A percentile compares a stretch with the other conserved stretches of the same genome.
Evolutionary conservation across 768 basidiomycete genomes (phyloP).

Genomic region (Calocybe cyanea): DNA sequence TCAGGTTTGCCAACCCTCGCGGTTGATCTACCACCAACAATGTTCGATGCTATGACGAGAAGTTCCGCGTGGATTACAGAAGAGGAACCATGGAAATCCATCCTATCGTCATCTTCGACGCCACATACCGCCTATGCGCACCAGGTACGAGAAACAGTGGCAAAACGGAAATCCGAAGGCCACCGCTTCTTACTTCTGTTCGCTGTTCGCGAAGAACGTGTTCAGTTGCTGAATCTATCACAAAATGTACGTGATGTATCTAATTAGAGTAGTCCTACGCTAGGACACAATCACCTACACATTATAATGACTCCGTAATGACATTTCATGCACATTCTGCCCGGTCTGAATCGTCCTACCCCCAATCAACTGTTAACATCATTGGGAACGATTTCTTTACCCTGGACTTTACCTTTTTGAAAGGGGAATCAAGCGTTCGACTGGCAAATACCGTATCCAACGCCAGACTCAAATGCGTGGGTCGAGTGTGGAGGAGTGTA

Average conservation of each 20-base stretch:
- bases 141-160: slow-evolving; percentile 64
- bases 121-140: slow-evolving; percentile 59
- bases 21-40: slow-evolving; percentile 57
- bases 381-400: slow-evolving; percentile 59
- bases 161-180: slow-evolving; percentile 61
- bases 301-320: slow-evolving; percentile 55
- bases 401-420: slow-evolving; percentile 28
- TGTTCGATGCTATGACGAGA: slow-evolving; percentile 62
- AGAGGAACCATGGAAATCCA: slow-evolving; percentile 69
- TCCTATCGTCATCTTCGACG: slow-evolving; percentile 51
- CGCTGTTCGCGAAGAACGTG: slow-evolving; percentile 64
- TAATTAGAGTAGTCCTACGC: slow-evolving; percentile 8
- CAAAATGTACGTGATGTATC: slow-evolving; percentile 15
- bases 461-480: slow-evolving; percentile 20
- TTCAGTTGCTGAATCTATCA: slow-evolving; percentile 51
- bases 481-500: neutral
- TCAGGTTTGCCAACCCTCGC: slow-evolving; percentile 65
- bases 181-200: slow-evolving; percentile 61
- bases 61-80: slow-evolving; percentile 64
- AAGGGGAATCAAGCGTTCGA: slow-evolving; percentile 4
- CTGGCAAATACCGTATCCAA: slow-evolving; percentile 49
- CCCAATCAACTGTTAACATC: slow-evolving; percentile 37
- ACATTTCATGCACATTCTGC: slow-evolving; percentile 69
- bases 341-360: slow-evolving; percentile 45
- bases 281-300: slow-evolving; percentile 10